Base-by-base conservation (phyloP, 2,329 filamentous ascomycete species). In the Mycosphaerella sp. region DNA sequence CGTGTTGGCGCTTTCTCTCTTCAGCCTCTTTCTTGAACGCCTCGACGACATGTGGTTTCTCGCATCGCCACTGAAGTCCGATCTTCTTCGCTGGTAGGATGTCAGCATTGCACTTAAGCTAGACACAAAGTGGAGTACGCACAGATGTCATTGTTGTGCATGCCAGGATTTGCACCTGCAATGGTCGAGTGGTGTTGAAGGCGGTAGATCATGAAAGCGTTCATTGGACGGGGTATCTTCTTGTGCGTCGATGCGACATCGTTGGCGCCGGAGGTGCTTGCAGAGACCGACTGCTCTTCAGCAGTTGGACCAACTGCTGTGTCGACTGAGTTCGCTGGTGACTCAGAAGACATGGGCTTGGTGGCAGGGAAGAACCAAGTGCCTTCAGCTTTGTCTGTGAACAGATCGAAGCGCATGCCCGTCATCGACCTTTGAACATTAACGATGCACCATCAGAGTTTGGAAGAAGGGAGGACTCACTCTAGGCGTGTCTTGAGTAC, bases 161-260 rank as follows among this genome's bases (percentile, higher is more conserved):
- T 64, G 21, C 68, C 79, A 53, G 80, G 77, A 78, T 50, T 51
- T 44, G 32, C 28, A 41, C 45, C 49, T 42, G 45, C 44, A 39
- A 55, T 37, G 18, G 28, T 44, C 41, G 46, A 40, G 46, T 57
- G 49, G 32, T 41, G 43, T 30, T 53, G 45, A 52, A 49, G 40
- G 41, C 43, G 55, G 44, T 54, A 57, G 51, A 57, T 54, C 54
- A 57, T 47, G 54, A 57, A 54, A 49, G 54, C 45, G 40, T 48
- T 57, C 51, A 50, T 50, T 39, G 42, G 48, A 28, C 49, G 27
- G 36, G 52, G 17, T 34, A 49, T 44, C 52, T 49, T 53, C 55
- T 43, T 37, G 44, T 53, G 39, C 52, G 47, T 45, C 41, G 41
- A 53, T 46, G 42, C 52, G 45, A 49, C 53, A 39, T 34, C 44